Evolutionary conservation across 1,284 basidiomycete species (phyloP).

Genomic region (Tilletiaria anomala): DNA sequence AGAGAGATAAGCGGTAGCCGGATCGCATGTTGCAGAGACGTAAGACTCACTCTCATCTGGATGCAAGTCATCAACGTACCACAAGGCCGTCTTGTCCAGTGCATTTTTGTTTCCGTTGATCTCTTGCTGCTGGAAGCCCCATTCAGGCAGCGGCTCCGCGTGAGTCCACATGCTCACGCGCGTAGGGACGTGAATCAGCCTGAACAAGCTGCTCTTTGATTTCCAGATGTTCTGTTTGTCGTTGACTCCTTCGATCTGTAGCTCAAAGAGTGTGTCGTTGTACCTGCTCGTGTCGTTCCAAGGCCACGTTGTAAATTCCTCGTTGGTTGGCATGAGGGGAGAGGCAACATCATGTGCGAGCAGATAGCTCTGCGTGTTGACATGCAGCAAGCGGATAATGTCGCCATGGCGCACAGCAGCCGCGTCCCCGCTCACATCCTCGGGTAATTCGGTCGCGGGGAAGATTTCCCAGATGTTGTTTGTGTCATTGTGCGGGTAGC

Average conservation of each 20-base stretch:
- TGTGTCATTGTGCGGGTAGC: conserved; percentile 75
- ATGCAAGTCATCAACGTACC: conserved; percentile 75
- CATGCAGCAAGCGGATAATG: conserved; percentile 72
- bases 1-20: neutral
- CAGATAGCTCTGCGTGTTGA: conserved; percentile 66
- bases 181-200: conserved; percentile 65
- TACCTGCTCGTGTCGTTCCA: conserved; percentile 46
- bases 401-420: conserved; percentile 70
- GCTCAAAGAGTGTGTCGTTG: conserved; percentile 41
- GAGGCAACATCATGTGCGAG: conserved; percentile 96
- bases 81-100: conserved; percentile 64
- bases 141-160: conserved; percentile 66
- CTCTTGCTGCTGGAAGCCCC: conserved; percentile 94
- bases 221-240: conserved; percentile 8
- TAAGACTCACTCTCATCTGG: conserved; percentile 54
- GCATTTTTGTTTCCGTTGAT: conserved; percentile 94
- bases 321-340: conserved; percentile 90
- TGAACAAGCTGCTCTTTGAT: conserved; percentile 24
- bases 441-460: conserved; percentile 67
- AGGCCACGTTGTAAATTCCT: conserved; percentile 59
- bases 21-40: neutral
- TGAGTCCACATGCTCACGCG: conserved; percentile 91
- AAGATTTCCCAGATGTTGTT: conserved; percentile 95
- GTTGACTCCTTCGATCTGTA: conserved; percentile 17
- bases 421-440: conserved; percentile 62